Evolutionary conservation across 768 basidiomycete species (phyloP).

Genomic region (Imleria badia): DNA sequence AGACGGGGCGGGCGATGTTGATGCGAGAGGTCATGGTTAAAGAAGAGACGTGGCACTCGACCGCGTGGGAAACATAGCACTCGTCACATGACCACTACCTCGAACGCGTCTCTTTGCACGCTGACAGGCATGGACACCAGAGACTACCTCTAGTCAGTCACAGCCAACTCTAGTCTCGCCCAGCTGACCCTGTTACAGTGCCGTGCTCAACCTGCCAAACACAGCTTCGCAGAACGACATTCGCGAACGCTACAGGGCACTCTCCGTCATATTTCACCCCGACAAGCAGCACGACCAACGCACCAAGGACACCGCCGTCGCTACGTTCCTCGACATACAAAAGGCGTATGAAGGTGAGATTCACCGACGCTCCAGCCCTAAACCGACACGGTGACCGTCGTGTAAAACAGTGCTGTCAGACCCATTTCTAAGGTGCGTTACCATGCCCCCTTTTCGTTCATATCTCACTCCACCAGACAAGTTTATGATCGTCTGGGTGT

Average conservation of each 20-base stretch:
- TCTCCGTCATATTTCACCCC: constrained; percentile 82
- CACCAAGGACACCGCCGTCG: constrained; percentile 57
- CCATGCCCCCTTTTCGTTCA: constrained; percentile 10
- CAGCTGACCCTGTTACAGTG: constrained; percentile 28
- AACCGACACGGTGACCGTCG: constrained; percentile 2
- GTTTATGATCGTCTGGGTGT: constrained; percentile 76
- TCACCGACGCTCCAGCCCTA: not conserved
- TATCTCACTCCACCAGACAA: constrained; percentile 41
- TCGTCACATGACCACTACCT: constrained; percentile 23
- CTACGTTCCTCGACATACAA: constrained; percentile 72
- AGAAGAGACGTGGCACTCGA: constrained; percentile 25
- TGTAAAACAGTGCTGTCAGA: constrained; percentile 62
- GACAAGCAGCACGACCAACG: constrained; percentile 71
- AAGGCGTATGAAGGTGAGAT: constrained; percentile 76
- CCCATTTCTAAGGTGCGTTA: constrained; percentile 59
- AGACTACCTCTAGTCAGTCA: constrained; percentile 32
- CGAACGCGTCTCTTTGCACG: not conserved
- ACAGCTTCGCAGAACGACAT: constrained; percentile 68
- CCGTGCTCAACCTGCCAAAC: constrained; percentile 68
- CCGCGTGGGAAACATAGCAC: constrained; percentile 21
- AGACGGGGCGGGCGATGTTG: constrained; percentile 72
- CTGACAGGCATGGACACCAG: constrained; percentile 11
- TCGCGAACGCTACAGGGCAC: constrained; percentile 64
- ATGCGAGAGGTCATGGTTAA: constrained; percentile 69
- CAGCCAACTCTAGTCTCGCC: too few relatives aligned